phyloP scores from a whole-genome alignment of 208 protist species.

The Lotmaria passim region DNA sequence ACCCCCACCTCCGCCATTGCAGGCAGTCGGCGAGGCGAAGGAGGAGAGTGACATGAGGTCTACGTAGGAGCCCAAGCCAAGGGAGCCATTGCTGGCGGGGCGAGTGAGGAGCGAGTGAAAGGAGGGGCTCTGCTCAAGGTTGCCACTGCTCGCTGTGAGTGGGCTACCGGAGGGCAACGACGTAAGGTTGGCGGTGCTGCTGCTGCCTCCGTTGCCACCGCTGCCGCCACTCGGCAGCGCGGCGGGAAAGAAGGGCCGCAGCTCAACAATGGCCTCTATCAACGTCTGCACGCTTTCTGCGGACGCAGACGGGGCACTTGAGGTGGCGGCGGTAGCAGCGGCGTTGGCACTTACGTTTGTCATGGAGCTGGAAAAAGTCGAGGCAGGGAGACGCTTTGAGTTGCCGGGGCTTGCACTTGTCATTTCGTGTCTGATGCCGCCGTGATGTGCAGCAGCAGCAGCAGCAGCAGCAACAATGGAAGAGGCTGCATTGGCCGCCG shows the following conservation, averaged over 20 bases:
- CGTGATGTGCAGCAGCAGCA: not conserved
- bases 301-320: not conserved
- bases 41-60: slow-evolving; percentile 39
- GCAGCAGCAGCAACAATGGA: not conserved
- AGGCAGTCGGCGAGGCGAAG: slow-evolving; percentile 16
- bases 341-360: not conserved
- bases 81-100: slow-evolving; percentile 24
- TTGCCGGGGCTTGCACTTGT: not conserved
- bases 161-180: slow-evolving; percentile 20
- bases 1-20: not conserved
- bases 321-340: not conserved
- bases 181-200: slow-evolving; percentile 12
- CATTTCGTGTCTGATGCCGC: not conserved
- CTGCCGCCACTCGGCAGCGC: not conserved
- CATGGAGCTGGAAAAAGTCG: not conserved
- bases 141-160: slow-evolving; percentile 1
- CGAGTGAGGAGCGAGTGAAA: slow-evolving; percentile 8
- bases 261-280: slow-evolving; percentile 60
- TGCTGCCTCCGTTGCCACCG: slow-evolving; percentile 1
- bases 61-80: slow-evolving; percentile 28
- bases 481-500: not conserved
- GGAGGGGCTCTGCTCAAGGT: not conserved
- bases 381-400: slow-evolving; percentile 15
- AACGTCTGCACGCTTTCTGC: slow-evolving; percentile 28
- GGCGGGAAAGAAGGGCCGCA: slow-evolving; percentile 33